Conservation (phyloP, 352 stramenopile genomes). For the Phytophthora tubulina region DNA sequence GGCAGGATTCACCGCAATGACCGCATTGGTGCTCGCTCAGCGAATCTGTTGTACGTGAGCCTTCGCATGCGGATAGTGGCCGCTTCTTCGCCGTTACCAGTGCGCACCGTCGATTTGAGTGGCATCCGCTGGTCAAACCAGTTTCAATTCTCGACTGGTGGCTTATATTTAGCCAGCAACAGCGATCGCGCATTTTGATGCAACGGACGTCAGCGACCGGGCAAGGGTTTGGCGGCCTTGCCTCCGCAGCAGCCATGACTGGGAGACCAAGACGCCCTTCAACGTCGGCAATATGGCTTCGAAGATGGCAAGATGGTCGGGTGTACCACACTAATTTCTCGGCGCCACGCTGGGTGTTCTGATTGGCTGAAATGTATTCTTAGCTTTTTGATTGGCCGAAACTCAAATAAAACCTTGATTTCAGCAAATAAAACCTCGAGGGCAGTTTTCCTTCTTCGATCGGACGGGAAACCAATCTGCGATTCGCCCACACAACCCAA, state of each 20-base stretch:
- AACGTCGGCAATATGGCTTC: slow-evolving; percentile 21
- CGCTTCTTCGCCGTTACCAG: background rate
- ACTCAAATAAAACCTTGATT: slow-evolving; percentile 20
- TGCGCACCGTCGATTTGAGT: background rate
- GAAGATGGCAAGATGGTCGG: slow-evolving; percentile 5
- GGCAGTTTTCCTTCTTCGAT: slow-evolving; percentile 26
- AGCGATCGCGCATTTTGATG: slow-evolving; percentile 4
- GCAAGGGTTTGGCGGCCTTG: background rate
- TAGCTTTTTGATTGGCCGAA: slow-evolving; percentile 35
- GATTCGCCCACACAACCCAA: slow-evolving; percentile 41
- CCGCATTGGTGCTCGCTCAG: no score
- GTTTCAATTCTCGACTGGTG: background rate
- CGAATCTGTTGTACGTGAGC: no score
- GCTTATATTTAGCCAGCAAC: slow-evolving; percentile 4
- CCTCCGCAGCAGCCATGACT: background rate
- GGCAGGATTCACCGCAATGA: no score
- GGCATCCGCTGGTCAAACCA: background rate
- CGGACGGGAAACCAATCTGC: slow-evolving; percentile 11
- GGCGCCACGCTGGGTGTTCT: slow-evolving; percentile 32
- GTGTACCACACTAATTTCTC: slow-evolving; percentile 22
- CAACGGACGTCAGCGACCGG: slow-evolving; percentile 5
- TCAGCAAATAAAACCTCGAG: slow-evolving; percentile 23
- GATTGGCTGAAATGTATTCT: slow-evolving; percentile 37
- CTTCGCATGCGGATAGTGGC: no score
- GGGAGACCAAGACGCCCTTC: background rate